phyloP scores from a whole-genome alignment of 2,329 filamentous ascomycete genomes.

The Aspergillus glaucus region DNA sequence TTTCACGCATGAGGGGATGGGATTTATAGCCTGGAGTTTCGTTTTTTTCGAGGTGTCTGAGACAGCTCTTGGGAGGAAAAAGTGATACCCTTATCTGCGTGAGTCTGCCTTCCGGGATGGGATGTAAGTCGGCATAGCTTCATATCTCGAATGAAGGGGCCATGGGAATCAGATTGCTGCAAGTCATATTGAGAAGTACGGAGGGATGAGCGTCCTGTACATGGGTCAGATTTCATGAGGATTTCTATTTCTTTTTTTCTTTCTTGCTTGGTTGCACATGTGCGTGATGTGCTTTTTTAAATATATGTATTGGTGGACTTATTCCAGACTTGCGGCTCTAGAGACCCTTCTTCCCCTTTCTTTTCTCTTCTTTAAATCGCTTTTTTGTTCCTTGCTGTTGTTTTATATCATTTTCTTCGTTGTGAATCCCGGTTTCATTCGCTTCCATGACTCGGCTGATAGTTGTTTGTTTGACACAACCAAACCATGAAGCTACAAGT shows the following conservation, averaged over 20 bases:
- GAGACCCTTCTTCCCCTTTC: conserved; percentile 23
- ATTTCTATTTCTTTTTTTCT: conserved; percentile 12
- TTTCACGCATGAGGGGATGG: conserved; percentile 22
- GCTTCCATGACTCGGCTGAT: conserved; percentile 6
- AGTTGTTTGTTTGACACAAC: conserved; percentile 4
- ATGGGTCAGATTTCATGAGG: conserved; percentile 25
- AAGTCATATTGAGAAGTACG: conserved; percentile 16
- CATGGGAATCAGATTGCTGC: conserved; percentile 22
- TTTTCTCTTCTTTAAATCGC: conserved; percentile 12
- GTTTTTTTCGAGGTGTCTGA: conserved; percentile 28
- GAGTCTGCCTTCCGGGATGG: conserved; percentile 34
- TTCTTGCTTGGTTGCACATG: conserved; percentile 14
- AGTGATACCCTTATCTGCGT: conserved; percentile 39
- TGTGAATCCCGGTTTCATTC: conserved; percentile 3
- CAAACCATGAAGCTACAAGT: conserved; percentile 13
- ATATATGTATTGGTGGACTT: conserved; percentile 22
- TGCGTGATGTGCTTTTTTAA: conserved; percentile 16
- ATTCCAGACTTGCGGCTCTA: conserved; percentile 28
- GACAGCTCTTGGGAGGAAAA: conserved; percentile 36
- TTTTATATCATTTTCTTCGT: conserved; percentile 6
- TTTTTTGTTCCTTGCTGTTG: not conserved
- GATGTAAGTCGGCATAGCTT: conserved; percentile 33
- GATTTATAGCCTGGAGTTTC: conserved; percentile 31
- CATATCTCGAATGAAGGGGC: conserved; percentile 25
- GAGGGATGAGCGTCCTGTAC: conserved; percentile 20